A percentile compares a stretch with the other conserved stretches of the same genome.
phyloP scores from a whole-genome alignment of 192 early-diverging fungal genomes.

The Coemansia sp. region DNA sequence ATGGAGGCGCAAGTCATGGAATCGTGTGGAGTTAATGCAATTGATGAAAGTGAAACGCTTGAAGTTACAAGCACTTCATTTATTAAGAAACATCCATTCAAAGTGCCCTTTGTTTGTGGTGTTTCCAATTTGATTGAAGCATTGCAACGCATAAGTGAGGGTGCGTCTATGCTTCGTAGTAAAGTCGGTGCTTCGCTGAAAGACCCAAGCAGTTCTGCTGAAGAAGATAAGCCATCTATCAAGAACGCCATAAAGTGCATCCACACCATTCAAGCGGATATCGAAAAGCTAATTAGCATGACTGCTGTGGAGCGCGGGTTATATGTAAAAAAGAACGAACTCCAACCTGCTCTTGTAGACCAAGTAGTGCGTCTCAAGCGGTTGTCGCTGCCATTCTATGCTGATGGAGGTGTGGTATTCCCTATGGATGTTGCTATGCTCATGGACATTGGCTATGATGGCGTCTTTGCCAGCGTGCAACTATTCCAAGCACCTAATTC shows the following conservation, averaged over 20 bases:
- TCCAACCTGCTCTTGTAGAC: neutral
- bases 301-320: neutral
- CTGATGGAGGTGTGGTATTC: constrained; percentile 90
- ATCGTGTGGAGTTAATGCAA: constrained; percentile 80
- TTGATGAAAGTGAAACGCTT: constrained; percentile 90
- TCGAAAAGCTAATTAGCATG: neutral
- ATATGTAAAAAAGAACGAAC: neutral
- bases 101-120: constrained; percentile 87
- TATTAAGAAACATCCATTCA: constrained; percentile 81
- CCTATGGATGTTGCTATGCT: constrained; percentile 95
- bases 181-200: constrained; percentile 33
- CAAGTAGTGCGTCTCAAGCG: constrained; percentile 25
- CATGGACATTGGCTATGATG: constrained; percentile 95
- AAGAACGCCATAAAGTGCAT: neutral
- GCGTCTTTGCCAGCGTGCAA: constrained; percentile 89
- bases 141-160: constrained; percentile 82
- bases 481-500: constrained; percentile 90
- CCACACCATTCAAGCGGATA: neutral
- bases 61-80: constrained; percentile 61
- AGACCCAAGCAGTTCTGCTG: neutral
- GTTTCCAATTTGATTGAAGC: constrained; percentile 88
- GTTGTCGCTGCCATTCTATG: constrained; percentile 95
- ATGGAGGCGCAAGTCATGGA: constrained; percentile 67
- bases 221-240: constrained; percentile 1
- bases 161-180: constrained; percentile 91